These are phyloP conservation scores for Dryas alaskensis DNA, from an alignment of 306 rosid species.

Conservation along the genomic window DNA sequence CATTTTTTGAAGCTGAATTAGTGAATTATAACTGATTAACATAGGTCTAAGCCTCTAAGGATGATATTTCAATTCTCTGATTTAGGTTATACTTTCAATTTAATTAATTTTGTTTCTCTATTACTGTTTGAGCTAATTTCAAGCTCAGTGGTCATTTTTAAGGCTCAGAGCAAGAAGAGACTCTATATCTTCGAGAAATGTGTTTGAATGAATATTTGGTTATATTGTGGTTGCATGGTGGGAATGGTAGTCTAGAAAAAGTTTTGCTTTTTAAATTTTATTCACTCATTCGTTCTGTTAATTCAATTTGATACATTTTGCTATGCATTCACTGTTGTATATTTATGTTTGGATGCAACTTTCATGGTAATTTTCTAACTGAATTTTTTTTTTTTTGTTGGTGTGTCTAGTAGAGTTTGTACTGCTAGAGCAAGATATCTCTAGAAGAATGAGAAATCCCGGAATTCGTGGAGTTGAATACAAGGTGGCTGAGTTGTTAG, in stretches of 20 bases:
- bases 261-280: neutral
- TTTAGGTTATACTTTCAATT: neutral
- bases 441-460: too few relatives aligned
- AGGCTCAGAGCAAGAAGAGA: neutral
- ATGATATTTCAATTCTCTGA: neutral
- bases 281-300: neutral
- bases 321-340: neutral
- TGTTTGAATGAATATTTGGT: neutral
- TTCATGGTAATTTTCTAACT: neutral
- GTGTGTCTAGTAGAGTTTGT: too few relatives aligned
- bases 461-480: neutral
- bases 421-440: too few relatives aligned
- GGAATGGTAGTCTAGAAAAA: neutral
- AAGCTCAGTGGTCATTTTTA: neutral
- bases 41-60: conserved; percentile 11
- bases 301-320: neutral
- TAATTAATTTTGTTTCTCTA: neutral
- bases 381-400: neutral
- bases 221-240: conserved; percentile 1
- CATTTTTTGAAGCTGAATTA: neutral
- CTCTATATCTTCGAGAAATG: neutral
- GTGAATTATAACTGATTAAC: neutral
- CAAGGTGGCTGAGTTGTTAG: conserved; percentile 20
- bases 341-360: neutral
- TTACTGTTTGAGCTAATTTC: neutral